phyloP scores from a whole-genome alignment of 345 rosid genomes.

The Populus deltoides region DNA sequence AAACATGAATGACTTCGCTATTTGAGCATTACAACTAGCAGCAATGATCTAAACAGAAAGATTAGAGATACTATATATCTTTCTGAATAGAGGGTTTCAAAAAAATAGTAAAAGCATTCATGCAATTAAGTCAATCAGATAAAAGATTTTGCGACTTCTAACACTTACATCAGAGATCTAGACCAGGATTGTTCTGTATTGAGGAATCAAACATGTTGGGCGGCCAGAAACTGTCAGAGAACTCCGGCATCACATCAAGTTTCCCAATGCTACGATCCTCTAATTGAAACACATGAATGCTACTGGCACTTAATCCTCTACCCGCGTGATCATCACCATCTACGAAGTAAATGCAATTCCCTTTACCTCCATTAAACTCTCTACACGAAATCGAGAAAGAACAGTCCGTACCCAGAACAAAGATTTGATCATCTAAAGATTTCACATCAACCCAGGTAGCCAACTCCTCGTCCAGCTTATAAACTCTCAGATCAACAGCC shows the following conservation, averaged over 20 bases:
- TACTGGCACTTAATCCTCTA: background rate
- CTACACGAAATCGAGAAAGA: conserved; percentile 4
- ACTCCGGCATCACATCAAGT: background rate
- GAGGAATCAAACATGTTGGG: too few relatives aligned
- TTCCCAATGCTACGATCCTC: conserved; percentile 4
- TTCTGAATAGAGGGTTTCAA: too few relatives aligned
- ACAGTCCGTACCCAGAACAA: conserved; percentile 17
- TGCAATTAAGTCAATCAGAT: too few relatives aligned
- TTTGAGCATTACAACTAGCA: too few relatives aligned
- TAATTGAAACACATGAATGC: conserved; percentile 7
- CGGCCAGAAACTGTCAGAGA: background rate
- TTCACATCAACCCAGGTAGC: conserved; percentile 22
- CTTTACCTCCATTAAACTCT: conserved; percentile 12
- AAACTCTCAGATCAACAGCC: conserved; percentile 12
- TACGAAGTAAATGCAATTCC: conserved; percentile 18
- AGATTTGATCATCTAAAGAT: conserved; percentile 21
- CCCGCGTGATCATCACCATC: background rate
- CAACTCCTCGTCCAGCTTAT: conserved; percentile 29
- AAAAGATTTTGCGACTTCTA: too few relatives aligned
- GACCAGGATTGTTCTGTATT: too few relatives aligned
- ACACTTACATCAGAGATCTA: too few relatives aligned
- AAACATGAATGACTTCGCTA: too few relatives aligned
- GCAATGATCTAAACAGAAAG: too few relatives aligned
- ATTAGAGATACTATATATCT: too few relatives aligned
- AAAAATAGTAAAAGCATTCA: too few relatives aligned